Evolutionary conservation across 345 rosid species (phyloP).

Genomic region (Clarkia xantiana): DNA sequence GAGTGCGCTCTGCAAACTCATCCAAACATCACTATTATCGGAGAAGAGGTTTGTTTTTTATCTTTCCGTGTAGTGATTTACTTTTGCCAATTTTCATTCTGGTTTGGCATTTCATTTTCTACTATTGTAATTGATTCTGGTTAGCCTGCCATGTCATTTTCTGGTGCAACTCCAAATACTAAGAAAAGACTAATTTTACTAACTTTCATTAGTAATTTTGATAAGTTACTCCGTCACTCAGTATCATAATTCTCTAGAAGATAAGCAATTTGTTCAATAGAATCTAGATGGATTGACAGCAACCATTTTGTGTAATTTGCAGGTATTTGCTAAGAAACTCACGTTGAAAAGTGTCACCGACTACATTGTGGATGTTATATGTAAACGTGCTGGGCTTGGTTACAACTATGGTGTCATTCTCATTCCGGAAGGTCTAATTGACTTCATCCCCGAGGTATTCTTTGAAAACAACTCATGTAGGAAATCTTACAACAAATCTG

Average conservation of each 20-base stretch:
- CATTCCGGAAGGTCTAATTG: conserved; percentile 95
- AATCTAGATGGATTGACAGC: background rate
- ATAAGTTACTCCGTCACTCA: too few relatives aligned
- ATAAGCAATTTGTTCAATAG: too few relatives aligned
- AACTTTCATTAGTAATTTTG: too few relatives aligned
- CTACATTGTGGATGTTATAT: conserved; percentile 67
- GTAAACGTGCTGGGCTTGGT: conserved; percentile 54
- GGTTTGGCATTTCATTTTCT: too few relatives aligned
- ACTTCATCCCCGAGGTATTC: conserved; percentile 90
- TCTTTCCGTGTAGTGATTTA: background rate
- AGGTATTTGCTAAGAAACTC: conserved; percentile 74
- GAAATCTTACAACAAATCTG: background rate
- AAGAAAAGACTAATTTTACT: too few relatives aligned
- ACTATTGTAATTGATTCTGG: too few relatives aligned
- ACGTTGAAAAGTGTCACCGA: conserved; percentile 82
- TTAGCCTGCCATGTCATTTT: too few relatives aligned
- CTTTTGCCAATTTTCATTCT: too few relatives aligned
- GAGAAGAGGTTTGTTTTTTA: conserved; percentile 99
- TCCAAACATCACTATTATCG: conserved; percentile 83
- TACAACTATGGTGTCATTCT: conserved; percentile 90
- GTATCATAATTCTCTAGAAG: too few relatives aligned
- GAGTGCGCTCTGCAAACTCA: conserved; percentile 98
- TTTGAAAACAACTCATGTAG: background rate
- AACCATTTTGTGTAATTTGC: conserved; percentile 5
- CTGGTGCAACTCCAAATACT: too few relatives aligned